Evolutionary conservation across 352 stramenopile genomes (phyloP).

Genomic region (Phytophthora gonapodyides): DNA sequence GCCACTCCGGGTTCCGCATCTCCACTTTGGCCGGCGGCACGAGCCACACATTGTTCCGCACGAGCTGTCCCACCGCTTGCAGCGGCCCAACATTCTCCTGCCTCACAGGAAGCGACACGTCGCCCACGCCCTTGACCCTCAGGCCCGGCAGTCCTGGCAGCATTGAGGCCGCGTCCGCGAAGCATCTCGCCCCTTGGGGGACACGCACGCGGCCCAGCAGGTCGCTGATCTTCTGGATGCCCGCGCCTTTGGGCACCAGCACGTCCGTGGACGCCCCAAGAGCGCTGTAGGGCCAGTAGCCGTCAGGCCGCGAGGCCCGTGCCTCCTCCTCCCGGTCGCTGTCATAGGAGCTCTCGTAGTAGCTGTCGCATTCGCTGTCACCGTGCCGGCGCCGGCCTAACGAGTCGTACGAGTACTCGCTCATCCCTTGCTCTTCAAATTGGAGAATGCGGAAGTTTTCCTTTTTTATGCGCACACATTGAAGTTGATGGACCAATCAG

Average conservation of each 20-base stretch:
- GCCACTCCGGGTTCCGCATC: slow-evolving; percentile 7
- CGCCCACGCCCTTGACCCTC: neutral
- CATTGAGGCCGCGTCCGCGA: neutral
- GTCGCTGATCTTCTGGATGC: slow-evolving; percentile 7
- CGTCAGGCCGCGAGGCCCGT: no score
- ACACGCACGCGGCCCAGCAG: neutral
- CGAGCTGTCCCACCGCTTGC: neutral
- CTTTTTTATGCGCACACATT: neutral
- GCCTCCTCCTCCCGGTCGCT: slow-evolving; percentile 4
- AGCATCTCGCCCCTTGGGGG: neutral
- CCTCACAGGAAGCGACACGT: slow-evolving; percentile 1
- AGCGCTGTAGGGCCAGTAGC: neutral
- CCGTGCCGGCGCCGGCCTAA: no score
- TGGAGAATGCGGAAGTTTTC: neutral
- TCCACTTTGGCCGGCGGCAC: neutral
- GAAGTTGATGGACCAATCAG: no score
- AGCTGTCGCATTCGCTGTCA: no score
- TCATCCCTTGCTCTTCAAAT: neutral
- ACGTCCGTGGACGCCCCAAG: neutral
- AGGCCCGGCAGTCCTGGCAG: slow-evolving; percentile 1
- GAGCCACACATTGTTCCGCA: neutral
- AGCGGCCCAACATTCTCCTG: neutral
- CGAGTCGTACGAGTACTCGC: neutral
- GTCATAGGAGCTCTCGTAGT: no score
- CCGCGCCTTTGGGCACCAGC: neutral